Base-by-base conservation (phyloP, 257 asterid species). In the Pogostemon cablin region DNA sequence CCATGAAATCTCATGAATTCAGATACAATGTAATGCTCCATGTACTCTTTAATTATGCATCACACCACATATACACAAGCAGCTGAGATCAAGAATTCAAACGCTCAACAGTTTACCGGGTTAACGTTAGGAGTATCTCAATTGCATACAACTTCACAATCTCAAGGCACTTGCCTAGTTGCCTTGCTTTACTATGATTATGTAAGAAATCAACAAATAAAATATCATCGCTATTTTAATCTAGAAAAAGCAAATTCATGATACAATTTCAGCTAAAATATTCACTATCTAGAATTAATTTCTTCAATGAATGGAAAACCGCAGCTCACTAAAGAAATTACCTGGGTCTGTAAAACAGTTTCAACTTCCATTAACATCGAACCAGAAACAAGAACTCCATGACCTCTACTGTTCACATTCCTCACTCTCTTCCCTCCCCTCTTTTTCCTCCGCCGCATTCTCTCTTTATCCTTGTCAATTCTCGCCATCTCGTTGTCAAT, bases 301-400 rank as follows among this genome's bases (percentile, higher is more conserved):
- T 25, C 32, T 25, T 25, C 32, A 25, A 25, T 25, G 2, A 25
- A 25, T 25, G 32, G 32, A 25, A 25, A 25, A 25, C 32, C 32
- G 32, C 32, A 44, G 47, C 54, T n/a, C 48, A 25, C 1, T 25
- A 43, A 43, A 57, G 32, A 73, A 1, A 66, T 47, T 81, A 89
- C 98, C 99, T 91, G 99, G 43, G 93, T 81, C 74, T 95, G 99
- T 65, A 95, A 78, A 71, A 95, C 90, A 5, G 86, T 88, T 85
- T 91, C 92, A 34, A 82, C 88, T 81, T 95, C 99, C 88, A 85
- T 80, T 39, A 95, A 80, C 97, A 91, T 89, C 70, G 86, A 80
- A 68, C 87, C 95, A 79, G 98, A 89, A 40, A 91, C 85, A 86
- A 86, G 75, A 79, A 86, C 88, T 81, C 79, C 80, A 52, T 86